Evolutionary conservation across 208 protist species (phyloP), one percentile per base, ranked within the genome.

Genomic region (Leishmania braziliensis): DNA sequence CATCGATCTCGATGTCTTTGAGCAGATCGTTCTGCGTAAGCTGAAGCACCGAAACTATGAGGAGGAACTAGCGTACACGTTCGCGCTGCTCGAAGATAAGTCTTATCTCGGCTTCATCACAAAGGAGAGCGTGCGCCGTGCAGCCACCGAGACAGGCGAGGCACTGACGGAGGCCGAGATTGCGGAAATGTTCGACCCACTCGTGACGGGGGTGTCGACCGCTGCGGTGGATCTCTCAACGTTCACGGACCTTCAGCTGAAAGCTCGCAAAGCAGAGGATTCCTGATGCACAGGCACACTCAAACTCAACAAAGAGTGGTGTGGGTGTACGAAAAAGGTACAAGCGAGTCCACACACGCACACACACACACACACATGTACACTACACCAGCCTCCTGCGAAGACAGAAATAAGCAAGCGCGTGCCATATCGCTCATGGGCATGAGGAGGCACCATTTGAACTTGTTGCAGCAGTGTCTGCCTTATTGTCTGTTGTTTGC

Each of bases 61-160:
- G 69, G 91, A 97, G 77, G 94, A 97, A 62, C 77, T 93, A 46
- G 70, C 84, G 53, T 92, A 88, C 84, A 89, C 89, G 14, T 97
- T 97, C 80, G 84, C 83, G 5, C 83, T 97, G 43, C 79, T 97
- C 26, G 90, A 97, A 77, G 94, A 97, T 77, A 88, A 90, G 68
- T 85, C 91, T 39, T 95, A 91, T 81, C 85, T 86, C 0, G 94
- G 94, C 5, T 95, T 93, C 83, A 95, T 97, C 73, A 97, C 94
- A 14, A 93, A 93, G 80, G 90, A 96, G 51, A 96, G 92, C 78
- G 76, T 97, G 6, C 86, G 88, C 66, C 70, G 78, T 0, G 85
- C 87, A 16, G 91, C 94, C 6, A 82, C 73, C 5, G 90, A 94
- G 53, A 88, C 91, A 10, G 91, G 89, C 4, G 92, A 97, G 77